Base-by-base conservation (phyloP, 2,329 filamentous ascomycete species). In the Coniochaeta sp. region DNA sequence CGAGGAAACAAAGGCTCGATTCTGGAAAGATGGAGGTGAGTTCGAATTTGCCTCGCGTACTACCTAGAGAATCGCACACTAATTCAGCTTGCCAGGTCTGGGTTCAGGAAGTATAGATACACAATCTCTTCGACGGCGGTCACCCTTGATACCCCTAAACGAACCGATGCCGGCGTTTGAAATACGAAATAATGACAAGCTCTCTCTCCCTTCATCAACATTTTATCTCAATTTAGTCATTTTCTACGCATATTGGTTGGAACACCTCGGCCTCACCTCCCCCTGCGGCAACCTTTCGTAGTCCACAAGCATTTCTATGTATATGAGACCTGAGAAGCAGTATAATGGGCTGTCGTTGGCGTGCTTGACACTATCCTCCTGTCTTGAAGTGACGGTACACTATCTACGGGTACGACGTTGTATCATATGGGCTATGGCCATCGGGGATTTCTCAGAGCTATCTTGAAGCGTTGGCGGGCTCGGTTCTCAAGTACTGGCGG, bases 1-100 rank as follows among this genome's bases (percentile, higher is more conserved):
- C 89, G 56, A 85, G 81, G 75, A 89, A 84, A 73, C 89, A 93
- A 71, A 84, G 87, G 67, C 81, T 82, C 64, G 93, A 96, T 64
- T 89, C 92, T 79, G 92, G 90, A 58, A 97, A 96, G 82, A 87
- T 97, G 86, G 95, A 98, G 85, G 91, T 97, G 74, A 83, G 90
- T 79, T 36, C n/a, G 55, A 43, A n/a, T 3, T 57, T 31, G 34
- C 34, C 34, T 36, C 14, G n/a, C 34, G 7, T 24, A n/a, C 31
- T 33, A 6, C 26, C 16, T 47, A 11, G 19, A 11, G 38, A 47
- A 40, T 57, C n/a, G 36, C 58, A n/a, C 61, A 52, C 69, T 71
- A 60, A 71, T 65, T 40, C 7, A 34, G 24, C 28, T 6, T 44
- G 54, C 7, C 19, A 73, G 72, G 66, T 73, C 38, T 73, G 72